A percentile compares a stretch with the other conserved stretches of the same genome.
phyloP scores from a whole-genome alignment of 306 rosid genomes.

The Prunus campanulata region DNA sequence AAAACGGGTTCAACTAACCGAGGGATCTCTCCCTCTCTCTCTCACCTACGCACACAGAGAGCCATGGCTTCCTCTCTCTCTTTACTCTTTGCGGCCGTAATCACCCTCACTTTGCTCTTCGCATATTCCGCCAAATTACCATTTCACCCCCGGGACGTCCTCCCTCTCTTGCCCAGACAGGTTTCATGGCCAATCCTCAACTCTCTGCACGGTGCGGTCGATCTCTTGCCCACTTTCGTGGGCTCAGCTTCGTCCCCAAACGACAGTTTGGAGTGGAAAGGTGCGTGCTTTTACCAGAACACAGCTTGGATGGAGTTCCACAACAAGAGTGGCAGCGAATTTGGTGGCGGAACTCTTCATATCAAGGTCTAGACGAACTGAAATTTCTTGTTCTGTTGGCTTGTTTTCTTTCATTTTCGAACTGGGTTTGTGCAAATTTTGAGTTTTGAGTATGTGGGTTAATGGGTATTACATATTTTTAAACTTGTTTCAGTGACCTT shows the following conservation, averaged over 20 bases:
- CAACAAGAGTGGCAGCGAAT: conserved; percentile 52
- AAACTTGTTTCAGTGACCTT: neutral
- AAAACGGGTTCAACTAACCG: neutral
- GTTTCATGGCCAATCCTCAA: conserved; percentile 81
- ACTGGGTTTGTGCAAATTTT: neutral
- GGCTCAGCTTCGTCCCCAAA: conserved; percentile 65
- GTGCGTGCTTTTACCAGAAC: conserved; percentile 79
- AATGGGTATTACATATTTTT: neutral
- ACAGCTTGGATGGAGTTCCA: conserved; percentile 85
- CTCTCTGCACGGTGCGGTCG: conserved; percentile 66
- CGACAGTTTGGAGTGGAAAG: conserved; percentile 55
- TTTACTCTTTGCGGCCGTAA: neutral
- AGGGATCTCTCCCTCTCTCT: neutral
- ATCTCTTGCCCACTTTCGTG: conserved; percentile 73
- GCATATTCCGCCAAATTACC: conserved; percentile 29
- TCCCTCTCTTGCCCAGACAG: conserved; percentile 75
- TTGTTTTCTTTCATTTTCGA: neutral
- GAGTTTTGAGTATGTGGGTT: conserved; percentile 6
- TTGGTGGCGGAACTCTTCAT: conserved; percentile 96
- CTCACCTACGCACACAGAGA: too few species aligned
- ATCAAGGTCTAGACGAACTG: conserved; percentile 44
- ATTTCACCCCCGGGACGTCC: conserved; percentile 60
- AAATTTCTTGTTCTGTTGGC: neutral
- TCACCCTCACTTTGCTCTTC: conserved; percentile 12
- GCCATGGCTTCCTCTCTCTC: conserved; percentile 10